Evolutionary conservation across 352 stramenopile genomes (phyloP).

Genomic region (Phytophthora cactorum): DNA sequence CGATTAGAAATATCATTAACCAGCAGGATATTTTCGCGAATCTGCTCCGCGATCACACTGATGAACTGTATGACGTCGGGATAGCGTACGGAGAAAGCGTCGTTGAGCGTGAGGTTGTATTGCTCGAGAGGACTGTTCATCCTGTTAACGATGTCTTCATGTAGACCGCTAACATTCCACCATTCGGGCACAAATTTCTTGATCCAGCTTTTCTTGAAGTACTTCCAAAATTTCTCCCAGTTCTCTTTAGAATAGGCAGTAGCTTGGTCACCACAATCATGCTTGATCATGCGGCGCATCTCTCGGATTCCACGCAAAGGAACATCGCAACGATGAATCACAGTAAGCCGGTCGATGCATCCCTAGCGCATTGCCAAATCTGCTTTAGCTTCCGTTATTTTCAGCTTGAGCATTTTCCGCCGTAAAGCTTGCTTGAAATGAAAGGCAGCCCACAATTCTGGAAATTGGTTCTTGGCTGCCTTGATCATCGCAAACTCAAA

Average conservation of each 20-base stretch:
- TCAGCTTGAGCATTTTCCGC: slow-evolving; percentile 13
- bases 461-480: slow-evolving; percentile 13
- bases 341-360: not conserved
- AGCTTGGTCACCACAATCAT: not conserved
- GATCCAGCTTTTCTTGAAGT: not conserved
- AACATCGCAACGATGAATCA: slow-evolving; percentile 1
- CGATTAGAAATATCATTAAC: not conserved
- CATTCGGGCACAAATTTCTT: not conserved
- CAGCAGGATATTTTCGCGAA: not conserved
- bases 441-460: slow-evolving; percentile 7
- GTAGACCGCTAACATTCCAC: not conserved
- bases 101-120: not conserved
- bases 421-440: slow-evolving; percentile 18
- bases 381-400: slow-evolving; percentile 7
- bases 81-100: not conserved
- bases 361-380: slow-evolving; percentile 1
- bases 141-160: not conserved
- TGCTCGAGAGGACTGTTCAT: not conserved
- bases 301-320: not conserved
- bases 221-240: not conserved
- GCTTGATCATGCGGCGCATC: not conserved
- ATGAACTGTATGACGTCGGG: not conserved
- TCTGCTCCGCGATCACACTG: not conserved
- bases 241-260: not conserved
- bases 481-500: slow-evolving; percentile 18